phyloP scores from a whole-genome alignment of 192 early-diverging fungal species.

The Coemansia erecta region DNA sequence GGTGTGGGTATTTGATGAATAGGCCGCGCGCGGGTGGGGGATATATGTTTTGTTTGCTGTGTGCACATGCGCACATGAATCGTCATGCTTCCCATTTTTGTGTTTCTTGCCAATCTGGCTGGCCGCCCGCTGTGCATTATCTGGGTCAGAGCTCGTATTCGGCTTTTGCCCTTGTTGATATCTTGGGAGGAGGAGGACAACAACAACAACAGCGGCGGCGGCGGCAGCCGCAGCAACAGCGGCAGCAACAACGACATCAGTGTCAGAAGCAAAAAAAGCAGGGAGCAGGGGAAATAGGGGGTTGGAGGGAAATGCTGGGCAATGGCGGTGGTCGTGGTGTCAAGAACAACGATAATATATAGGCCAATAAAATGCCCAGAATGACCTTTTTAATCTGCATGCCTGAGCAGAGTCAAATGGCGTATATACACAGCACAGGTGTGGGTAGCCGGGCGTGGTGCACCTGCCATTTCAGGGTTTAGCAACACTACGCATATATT shows the following conservation, averaged over 20 bases:
- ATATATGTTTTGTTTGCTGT: not conserved
- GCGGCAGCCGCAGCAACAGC: too few relatives aligned
- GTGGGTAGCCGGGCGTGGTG: too few relatives aligned
- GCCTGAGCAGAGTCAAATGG: too few relatives aligned
- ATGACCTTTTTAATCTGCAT: too few relatives aligned
- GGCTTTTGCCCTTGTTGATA: too few relatives aligned
- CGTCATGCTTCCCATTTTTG: conserved; percentile 10
- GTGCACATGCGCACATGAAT: conserved; percentile 15
- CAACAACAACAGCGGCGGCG: not conserved
- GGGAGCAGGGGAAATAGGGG: not conserved
- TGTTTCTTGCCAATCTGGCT: not conserved
- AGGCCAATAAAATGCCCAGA: too few relatives aligned
- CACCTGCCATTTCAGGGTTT: too few relatives aligned
- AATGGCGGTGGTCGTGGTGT: not conserved
- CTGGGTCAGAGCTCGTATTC: too few relatives aligned
- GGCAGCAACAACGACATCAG: not conserved
- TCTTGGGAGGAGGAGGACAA: not conserved
- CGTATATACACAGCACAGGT: too few relatives aligned
- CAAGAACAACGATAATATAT: too few relatives aligned
- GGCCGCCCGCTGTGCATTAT: not conserved
- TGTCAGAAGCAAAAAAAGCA: not conserved
- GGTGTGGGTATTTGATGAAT: conserved; percentile 1
- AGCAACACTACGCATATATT: too few relatives aligned
- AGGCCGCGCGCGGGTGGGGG: not conserved
- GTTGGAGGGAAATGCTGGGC: not conserved